Evolutionary conservation across 805 yeast genomes (phyloP).

Genomic region (Candida andamanensis): DNA sequence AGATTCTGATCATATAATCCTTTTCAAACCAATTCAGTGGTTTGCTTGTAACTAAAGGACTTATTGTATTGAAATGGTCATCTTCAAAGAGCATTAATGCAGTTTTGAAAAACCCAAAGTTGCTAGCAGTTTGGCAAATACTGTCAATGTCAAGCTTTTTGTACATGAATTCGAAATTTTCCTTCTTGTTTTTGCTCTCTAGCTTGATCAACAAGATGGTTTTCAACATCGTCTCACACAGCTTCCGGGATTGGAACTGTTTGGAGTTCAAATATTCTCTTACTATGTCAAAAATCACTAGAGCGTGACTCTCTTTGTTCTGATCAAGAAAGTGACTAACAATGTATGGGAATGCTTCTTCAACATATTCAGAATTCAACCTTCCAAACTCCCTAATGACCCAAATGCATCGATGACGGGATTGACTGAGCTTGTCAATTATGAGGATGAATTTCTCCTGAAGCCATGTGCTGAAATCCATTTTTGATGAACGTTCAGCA

Average conservation of each 20-base stretch:
- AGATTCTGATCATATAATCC: constrained; percentile 31
- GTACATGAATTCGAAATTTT: constrained; percentile 24
- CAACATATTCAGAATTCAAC: background rate
- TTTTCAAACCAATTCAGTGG: constrained; percentile 15
- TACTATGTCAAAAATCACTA: background rate
- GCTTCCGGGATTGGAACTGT: constrained; percentile 1
- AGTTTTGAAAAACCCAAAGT: constrained; percentile 32
- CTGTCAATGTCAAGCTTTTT: constrained; percentile 20
- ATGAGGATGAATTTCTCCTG: too few relatives aligned
- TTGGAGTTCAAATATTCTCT: constrained; percentile 1
- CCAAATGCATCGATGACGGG: too few relatives aligned
- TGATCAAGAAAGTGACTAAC: constrained; percentile 4
- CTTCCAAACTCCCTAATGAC: constrained; percentile 1
- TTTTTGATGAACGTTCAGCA: too few relatives aligned
- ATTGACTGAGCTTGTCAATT: too few relatives aligned
- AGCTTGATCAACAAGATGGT: constrained; percentile 19
- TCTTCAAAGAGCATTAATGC: constrained; percentile 50
- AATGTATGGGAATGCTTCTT: constrained; percentile 6
- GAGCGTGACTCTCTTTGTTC: background rate
- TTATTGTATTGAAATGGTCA: background rate
- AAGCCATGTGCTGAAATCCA: too few relatives aligned
- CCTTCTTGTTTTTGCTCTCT: constrained; percentile 28
- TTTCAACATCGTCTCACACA: constrained; percentile 17
- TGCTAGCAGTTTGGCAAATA: constrained; percentile 27
- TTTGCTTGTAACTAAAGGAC: background rate